Base-by-base conservation (phyloP, 2,329 filamentous ascomycete species). In the Apiospora aurea region DNA sequence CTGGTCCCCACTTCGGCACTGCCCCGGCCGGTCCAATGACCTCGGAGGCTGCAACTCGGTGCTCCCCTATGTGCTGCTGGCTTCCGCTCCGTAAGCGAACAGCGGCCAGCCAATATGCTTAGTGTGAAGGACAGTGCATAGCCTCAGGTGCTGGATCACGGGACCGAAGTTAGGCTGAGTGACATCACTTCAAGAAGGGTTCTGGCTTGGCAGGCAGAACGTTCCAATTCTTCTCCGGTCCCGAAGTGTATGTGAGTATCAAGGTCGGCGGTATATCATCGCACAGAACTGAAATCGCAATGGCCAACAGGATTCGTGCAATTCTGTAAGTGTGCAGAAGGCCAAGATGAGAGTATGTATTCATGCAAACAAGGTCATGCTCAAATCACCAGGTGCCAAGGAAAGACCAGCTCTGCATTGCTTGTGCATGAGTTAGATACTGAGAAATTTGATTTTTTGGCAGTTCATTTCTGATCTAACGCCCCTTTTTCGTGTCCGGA, bases 1-100 rank as follows among this genome's bases (percentile, higher is more conserved):
- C 57, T n/a, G 57, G 18, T 64, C 21, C 21, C 34, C 57, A 64
- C 34, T 34, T 64, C 57, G 34, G 34, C 57, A 64, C 57, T 64
- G 57, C 57, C 57, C 57, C 57, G 57, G 57, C 21, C 57, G 6
- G 29, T 41, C 57, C 6, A 10, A 41, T 41, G 57, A 41, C 29
- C 34, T 29, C 57, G 57, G 57, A 64, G 57, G 34, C 10, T 64
- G 10, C 57, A 41, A 34, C 29, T 61, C 53, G 53, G 29, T 18
- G 53, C 18, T 38, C 29, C 38, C 8, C 8, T 34, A 16, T 61
- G 53, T 61, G 16, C 34, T 38, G 16, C 34, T 21, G 16, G 53
- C 29, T 38, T 7, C 53, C 29, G 13, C 51, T 53, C 51, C 51
- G 24, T 53, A 13, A 53, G 24, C 4, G 51, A 29, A 29, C 14